Base-by-base conservation (phyloP, 768 basidiomycete species). In the Podaxis mareebaensis region DNA sequence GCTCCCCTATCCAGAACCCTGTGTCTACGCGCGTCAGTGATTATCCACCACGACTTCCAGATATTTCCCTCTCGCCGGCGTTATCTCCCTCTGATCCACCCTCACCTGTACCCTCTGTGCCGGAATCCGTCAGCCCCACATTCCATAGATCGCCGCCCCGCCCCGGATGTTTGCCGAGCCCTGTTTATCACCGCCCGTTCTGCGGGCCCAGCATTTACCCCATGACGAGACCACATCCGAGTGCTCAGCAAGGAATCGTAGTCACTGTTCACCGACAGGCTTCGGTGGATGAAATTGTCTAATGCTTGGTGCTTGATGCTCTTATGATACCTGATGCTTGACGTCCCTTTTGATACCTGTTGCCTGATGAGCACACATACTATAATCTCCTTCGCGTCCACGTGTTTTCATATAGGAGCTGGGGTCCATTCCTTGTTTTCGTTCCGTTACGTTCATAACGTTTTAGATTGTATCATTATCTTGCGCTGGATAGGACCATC, bases 191-290 rank as follows among this genome's bases (percentile, higher is more conserved):
- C 10, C 42, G 58, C 39, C 62, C 62, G 17, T 63, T 56, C 46
- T 51, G 57, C 48, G 61, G 61, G 3, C 68, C 69, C 13, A 70
- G 65, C 28, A 30, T 63, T n/a, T 69, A 51, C 40, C 59, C 58
- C 20, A 40, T 60, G 24, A 12, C 62, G 12, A 28, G 24, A 8
- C 57, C 59, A 22, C 63, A 63, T 63, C 61, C 33, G 20, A 58
- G 36, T n/a, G 5, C 49, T n/a, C 13, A 52, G 22, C 36, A 40
- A 2, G 68, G 65, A 12, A 66, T 71, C 39, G 12, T 64, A 12
- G 66, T 71, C 12, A 67, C 69, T 20, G 60, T 71, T 46, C 68
- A 70, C 53, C 66, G 67, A 54, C 67, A 71, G 49, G 70, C 68
- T 24, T 72, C 71, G 38, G 64, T 66, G 40, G 71, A 72, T 54